Evolutionary conservation across 305 asterid species (phyloP), one percentile per base, ranked within the genome.

Genomic region (Ilex paraguariensis): DNA sequence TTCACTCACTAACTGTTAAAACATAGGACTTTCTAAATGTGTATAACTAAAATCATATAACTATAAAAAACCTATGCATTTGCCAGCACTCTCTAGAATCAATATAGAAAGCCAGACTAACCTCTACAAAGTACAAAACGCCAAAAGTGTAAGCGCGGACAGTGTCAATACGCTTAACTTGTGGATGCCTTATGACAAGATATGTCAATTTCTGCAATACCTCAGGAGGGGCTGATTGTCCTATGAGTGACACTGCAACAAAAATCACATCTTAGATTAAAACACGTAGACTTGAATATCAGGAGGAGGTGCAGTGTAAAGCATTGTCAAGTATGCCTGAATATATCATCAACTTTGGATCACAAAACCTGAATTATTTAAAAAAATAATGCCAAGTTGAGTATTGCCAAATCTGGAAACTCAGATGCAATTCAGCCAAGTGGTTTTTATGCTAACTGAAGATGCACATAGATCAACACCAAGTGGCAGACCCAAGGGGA

Each of bases 141-240:
- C 96, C 96, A 75, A 88, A 88, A n/a, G 96, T 88, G 79, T 88
- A 88, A 31, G 96, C 96, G 6, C 95, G 92, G 46, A 88, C 85
- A 10, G 96, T 88, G 70, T 88, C 96, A 17, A 88, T 50, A 4
- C 92, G 96, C 74, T 86, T 82, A 63, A 86, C 75, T 59, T 72
- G 67, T 48, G 96, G 96, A 73, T 88, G 95, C 69, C 90, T 76
- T 45, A 82, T 68, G 44, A 80, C 92, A n/a, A 88, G 86, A 75
- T 88, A 88, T 0, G 95, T 88, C 71, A 86, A 45, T 68, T 86
- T 88, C 70, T 79, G 91, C 75, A 88, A 55, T 53, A 82, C 68
- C 67, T 88, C 90, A 5, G 95, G 87, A 14, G 87, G 84, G 13
- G 96, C 92, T 6, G 96, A 77, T 70, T 84, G 90, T 45, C 96